Conservation (phyloP, 257 asterid species). For the Gentiana dahurica region DNA sequence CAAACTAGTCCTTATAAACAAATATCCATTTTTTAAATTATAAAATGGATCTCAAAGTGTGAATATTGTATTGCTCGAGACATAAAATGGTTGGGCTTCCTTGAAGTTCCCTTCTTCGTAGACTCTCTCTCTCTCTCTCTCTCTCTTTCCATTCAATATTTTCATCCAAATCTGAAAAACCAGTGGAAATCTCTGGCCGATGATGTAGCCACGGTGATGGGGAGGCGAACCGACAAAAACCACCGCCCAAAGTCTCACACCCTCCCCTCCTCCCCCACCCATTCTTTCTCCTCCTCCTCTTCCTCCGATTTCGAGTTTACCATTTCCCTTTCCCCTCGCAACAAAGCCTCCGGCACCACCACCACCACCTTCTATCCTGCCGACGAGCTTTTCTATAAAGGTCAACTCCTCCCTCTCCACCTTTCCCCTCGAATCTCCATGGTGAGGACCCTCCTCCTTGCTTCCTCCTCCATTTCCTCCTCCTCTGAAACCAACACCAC, state of each 20-base stretch:
- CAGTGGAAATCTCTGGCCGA: not conserved
- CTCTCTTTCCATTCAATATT: too few species aligned
- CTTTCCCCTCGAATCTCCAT: conserved; percentile 68
- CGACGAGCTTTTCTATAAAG: conserved; percentile 89
- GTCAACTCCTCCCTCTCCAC: conserved; percentile 81
- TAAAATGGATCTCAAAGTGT: too few species aligned
- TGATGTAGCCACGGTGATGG: conserved; percentile 32
- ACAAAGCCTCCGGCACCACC: conserved; percentile 19
- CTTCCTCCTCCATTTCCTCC: conserved; percentile 63
- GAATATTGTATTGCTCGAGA: too few species aligned
- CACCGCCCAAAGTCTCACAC: conserved; percentile 45
- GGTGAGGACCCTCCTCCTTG: conserved; percentile 61
- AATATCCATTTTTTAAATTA: too few species aligned
- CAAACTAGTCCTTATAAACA: too few species aligned
- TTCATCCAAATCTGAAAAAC: not conserved
- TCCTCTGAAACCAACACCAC: conserved; percentile 70
- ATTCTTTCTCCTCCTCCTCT: conserved; percentile 40
- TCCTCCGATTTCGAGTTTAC: conserved; percentile 84
- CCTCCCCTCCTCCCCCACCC: conserved; percentile 77
- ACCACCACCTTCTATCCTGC: conserved; percentile 51
- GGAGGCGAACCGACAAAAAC: conserved; percentile 33
- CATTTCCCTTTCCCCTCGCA: conserved; percentile 47
- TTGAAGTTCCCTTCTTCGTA: too few species aligned
- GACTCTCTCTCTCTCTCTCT: not conserved
- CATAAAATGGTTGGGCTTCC: too few species aligned